Conservation (phyloP, 192 early-diverging fungal species). For the Backusella westeae region DNA sequence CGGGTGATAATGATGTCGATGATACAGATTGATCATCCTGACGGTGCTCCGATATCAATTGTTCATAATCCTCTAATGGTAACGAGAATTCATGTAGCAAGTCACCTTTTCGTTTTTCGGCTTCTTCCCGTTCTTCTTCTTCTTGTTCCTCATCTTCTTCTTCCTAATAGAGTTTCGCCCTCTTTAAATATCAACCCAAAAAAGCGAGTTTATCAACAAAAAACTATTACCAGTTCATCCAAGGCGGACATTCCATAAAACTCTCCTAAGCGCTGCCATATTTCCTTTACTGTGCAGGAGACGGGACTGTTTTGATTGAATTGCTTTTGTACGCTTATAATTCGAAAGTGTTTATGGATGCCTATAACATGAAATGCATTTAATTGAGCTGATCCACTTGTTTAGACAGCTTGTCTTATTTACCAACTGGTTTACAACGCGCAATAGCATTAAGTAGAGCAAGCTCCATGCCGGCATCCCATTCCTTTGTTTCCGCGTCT, state of each 20-base stretch:
- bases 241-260: slow-evolving; percentile 46
- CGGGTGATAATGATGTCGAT: slow-evolving; percentile 18
- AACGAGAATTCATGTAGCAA: slow-evolving; percentile 41
- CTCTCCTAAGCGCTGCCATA: slow-evolving; percentile 43
- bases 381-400: background rate
- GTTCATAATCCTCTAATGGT: slow-evolving; percentile 46
- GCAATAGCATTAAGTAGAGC: slow-evolving; percentile 46
- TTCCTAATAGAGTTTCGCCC: slow-evolving; percentile 21
- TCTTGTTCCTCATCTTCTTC: slow-evolving; percentile 41
- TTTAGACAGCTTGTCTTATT: background rate
- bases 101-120: slow-evolving; percentile 30
- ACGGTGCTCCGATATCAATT: slow-evolving; percentile 43
- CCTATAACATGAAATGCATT: slow-evolving; percentile 20
- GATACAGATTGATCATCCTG: slow-evolving; percentile 35
- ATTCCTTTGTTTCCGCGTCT: slow-evolving; percentile 21
- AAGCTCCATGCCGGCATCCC: slow-evolving; percentile 51
- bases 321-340: slow-evolving; percentile 48
- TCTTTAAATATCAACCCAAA: too few species aligned
- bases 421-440: slow-evolving; percentile 53
- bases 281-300: slow-evolving; percentile 40
- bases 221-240: slow-evolving; percentile 42
- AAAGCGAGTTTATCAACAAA: background rate
- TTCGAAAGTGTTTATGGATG: slow-evolving; percentile 56
- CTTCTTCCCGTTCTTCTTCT: slow-evolving; percentile 30
- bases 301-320: slow-evolving; percentile 43